Evolutionary conservation across 345 rosid species (phyloP).

Genomic region (Citrus maxima): DNA sequence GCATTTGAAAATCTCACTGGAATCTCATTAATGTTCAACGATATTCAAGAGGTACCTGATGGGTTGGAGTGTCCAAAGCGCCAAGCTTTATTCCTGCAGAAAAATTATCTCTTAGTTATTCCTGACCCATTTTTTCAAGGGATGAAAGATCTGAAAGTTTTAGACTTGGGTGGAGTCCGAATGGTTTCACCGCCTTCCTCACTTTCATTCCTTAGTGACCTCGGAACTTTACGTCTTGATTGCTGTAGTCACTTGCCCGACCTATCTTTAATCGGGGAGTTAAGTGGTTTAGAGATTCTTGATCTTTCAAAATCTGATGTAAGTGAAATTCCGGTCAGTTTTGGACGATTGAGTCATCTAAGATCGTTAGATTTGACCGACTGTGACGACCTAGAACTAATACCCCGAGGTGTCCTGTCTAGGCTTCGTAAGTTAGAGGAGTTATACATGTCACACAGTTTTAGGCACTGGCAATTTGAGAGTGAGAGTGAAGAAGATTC

Average conservation of each 20-base stretch:
- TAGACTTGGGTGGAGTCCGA: not conserved
- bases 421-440: not conserved
- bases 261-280: not conserved
- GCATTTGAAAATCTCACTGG: not conserved
- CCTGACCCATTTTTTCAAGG: not conserved
- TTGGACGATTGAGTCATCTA: not conserved
- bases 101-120: not conserved
- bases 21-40: not conserved
- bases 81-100: not conserved
- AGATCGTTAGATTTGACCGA: not conserved
- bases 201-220: not conserved
- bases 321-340: not conserved
- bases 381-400: fast-evolving
- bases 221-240: no score
- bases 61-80: not conserved
- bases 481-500: not conserved
- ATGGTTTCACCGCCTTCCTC: not conserved
- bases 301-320: not conserved
- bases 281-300: not conserved
- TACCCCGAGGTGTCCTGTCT: not conserved
- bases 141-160: no score
- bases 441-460: not conserved
- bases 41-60: not conserved
- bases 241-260: fast-evolving
- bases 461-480: not conserved